A percentile compares a stretch with the other conserved stretches of the same genome.
phyloP scores from a whole-genome alignment of 2,329 filamentous ascomycete species.

The Claviceps paspali region DNA sequence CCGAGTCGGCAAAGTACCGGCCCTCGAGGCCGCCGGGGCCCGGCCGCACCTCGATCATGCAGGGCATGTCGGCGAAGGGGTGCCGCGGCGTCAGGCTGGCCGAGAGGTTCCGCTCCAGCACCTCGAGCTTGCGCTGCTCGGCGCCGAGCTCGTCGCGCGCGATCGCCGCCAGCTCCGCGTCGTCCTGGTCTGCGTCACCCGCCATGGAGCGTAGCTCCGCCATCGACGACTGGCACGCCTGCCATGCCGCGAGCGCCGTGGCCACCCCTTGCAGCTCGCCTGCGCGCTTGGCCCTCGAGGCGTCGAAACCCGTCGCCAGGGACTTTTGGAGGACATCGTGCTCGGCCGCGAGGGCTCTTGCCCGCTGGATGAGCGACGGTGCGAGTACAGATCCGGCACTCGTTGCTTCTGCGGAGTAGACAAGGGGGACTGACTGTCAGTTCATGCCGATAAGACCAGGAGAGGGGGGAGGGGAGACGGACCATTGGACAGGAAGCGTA shows the following conservation, averaged over 20 bases:
- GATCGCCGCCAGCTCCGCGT: conserved; percentile 59
- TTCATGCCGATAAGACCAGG: no score
- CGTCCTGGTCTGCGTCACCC: conserved; percentile 28
- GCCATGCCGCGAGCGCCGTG: conserved; percentile 41
- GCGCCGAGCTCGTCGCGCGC: conserved; percentile 67
- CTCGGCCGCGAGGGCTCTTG: conserved; percentile 40
- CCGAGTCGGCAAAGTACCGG: conserved; percentile 71
- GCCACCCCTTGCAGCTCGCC: conserved; percentile 47
- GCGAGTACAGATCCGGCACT: conserved; percentile 23
- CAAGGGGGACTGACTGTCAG: no score
- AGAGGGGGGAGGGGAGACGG: neutral
- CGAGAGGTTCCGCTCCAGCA: conserved; percentile 53
- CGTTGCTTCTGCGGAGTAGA: no score
- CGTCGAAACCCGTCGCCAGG: conserved; percentile 40
- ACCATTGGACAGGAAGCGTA: conserved; percentile 20
- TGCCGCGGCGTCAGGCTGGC: conserved; percentile 71
- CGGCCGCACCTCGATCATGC: conserved; percentile 80
- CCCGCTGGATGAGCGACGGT: conserved; percentile 42
- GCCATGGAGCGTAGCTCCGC: conserved; percentile 37
- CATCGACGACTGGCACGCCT: conserved; percentile 36
- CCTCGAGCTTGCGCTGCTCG: conserved; percentile 45
- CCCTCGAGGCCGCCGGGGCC: conserved; percentile 88
- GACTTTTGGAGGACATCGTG: conserved; percentile 36
- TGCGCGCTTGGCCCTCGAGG: conserved; percentile 39
- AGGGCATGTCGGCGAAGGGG: conserved; percentile 79